Conservation (phyloP, 768 basidiomycete genomes). For the Auriscalpium vulgare region DNA sequence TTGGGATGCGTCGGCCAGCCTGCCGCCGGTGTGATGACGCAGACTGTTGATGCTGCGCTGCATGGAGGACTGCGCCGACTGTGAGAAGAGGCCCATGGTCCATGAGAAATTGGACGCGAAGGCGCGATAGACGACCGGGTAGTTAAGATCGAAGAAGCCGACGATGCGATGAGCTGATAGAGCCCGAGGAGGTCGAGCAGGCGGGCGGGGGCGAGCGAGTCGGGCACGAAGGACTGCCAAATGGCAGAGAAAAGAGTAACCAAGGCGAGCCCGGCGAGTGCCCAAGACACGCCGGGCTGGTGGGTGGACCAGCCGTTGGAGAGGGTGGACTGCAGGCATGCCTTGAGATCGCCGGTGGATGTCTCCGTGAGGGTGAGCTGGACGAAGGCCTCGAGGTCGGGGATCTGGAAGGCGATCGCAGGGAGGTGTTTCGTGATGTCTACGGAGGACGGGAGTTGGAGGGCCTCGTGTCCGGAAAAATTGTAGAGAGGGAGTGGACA, state of each 20-base stretch:
- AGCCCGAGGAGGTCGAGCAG: slow-evolving; percentile 77
- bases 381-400: slow-evolving; percentile 86
- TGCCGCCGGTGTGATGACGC: slow-evolving; percentile 77
- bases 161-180: slow-evolving; percentile 77
- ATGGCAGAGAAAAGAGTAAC: slow-evolving; percentile 47
- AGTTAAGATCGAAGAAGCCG: slow-evolving; percentile 78
- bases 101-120: slow-evolving; percentile 86
- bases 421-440: slow-evolving; percentile 57
- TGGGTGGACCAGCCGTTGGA: slow-evolving; percentile 85
- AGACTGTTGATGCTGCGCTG: slow-evolving; percentile 76
- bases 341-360: slow-evolving; percentile 63
- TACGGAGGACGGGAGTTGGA: slow-evolving; percentile 54
- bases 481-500: slow-evolving; percentile 82
- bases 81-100: slow-evolving; percentile 69
- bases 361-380: slow-evolving; percentile 68
- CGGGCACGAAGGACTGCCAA: slow-evolving; percentile 48
- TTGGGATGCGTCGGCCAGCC: slow-evolving; percentile 49
- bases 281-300: slow-evolving; percentile 71
- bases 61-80: slow-evolving; percentile 45
- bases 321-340: slow-evolving; percentile 87
- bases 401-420: slow-evolving; percentile 74
- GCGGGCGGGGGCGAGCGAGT: slow-evolving; percentile 61
- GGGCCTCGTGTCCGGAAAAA: slow-evolving; percentile 74
- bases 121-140: slow-evolving; percentile 73
- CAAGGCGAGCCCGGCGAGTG: slow-evolving; percentile 57